phyloP scores from a whole-genome alignment of 768 basidiomycete genomes.

The Tephrocybe sp. region DNA sequence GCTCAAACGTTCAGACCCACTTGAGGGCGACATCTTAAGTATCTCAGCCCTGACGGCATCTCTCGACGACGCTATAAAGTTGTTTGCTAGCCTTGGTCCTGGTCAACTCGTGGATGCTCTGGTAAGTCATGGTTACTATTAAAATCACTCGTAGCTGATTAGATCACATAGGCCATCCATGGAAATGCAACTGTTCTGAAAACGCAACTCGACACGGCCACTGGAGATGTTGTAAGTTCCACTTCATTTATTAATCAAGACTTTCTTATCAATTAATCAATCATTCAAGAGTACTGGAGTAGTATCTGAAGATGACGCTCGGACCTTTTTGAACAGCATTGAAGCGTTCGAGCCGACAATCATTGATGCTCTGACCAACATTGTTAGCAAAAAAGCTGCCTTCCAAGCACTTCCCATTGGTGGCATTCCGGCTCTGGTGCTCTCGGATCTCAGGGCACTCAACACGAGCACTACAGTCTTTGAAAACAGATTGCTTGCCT shows the following conservation, averaged over 20 bases:
- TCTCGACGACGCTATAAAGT: conserved; percentile 31
- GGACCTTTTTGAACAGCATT: conserved; percentile 22
- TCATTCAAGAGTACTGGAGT: neutral
- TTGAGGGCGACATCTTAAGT: conserved; percentile 27
- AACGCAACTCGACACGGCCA: too few species aligned
- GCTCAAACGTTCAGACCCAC: conserved; percentile 18
- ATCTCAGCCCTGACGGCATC: conserved; percentile 26
- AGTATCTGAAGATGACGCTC: conserved; percentile 23
- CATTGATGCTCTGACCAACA: conserved; percentile 20
- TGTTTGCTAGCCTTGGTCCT: conserved; percentile 22
- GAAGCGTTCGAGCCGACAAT: conserved; percentile 27
- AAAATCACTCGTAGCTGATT: conserved; percentile 13
- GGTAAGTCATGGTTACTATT: neutral
- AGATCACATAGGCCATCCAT: conserved; percentile 28
- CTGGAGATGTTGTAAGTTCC: conserved; percentile 18
- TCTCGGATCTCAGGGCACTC: conserved; percentile 27
- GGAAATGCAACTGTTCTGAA: conserved; percentile 22
- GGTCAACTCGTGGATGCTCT: conserved; percentile 23
- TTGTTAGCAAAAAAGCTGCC: conserved; percentile 26
- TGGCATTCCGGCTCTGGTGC: conserved; percentile 30
- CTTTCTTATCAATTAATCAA: neutral
- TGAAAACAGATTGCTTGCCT: conserved; percentile 17
- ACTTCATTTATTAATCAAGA: too few species aligned
- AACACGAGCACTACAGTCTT: conserved; percentile 22
- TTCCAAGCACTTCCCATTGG: conserved; percentile 30